A percentile compares a stretch with the other conserved stretches of the same genome.
Conservation (phyloP, 2,329 filamentous ascomycete genomes). For the Aureobasidium uvarum region DNA sequence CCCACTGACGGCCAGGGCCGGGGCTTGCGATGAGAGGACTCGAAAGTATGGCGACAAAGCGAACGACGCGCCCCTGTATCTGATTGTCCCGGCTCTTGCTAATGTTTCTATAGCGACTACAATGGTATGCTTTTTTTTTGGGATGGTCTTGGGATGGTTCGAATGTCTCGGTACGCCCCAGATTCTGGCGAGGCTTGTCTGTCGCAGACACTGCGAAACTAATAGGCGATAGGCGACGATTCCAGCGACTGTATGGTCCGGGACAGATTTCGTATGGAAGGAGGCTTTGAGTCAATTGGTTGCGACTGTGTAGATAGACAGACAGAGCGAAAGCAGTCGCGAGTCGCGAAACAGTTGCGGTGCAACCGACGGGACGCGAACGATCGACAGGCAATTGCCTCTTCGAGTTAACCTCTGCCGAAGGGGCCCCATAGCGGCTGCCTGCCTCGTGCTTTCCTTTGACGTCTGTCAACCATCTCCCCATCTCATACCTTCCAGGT, state of each 20-base stretch:
- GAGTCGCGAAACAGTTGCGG: conserved; percentile 4
- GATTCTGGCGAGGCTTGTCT: conserved; percentile 11
- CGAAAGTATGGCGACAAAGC: not conserved
- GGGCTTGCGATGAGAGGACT: conserved; percentile 1
- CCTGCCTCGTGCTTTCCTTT: not conserved
- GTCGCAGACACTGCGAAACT: not conserved
- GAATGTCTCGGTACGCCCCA: conserved; percentile 19
- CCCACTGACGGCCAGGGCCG: conserved; percentile 15
- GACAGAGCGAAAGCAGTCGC: not conserved
- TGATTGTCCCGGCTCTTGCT: not conserved
- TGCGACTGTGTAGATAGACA: not conserved
- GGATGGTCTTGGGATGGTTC: not conserved
- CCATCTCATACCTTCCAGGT: too few species aligned
- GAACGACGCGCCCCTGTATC: not conserved
- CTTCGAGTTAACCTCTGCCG: conserved; percentile 1
- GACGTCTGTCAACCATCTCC: not conserved
- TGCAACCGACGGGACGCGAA: conserved; percentile 4
- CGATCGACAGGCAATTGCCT: not conserved
- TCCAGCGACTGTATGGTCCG: not conserved
- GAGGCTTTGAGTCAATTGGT: not conserved
- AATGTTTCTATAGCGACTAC: not conserved
- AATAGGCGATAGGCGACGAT: not conserved
- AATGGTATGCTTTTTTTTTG: not conserved
- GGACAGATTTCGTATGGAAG: not conserved
- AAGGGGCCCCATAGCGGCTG: not conserved